Evolutionary conservation across 495 filamentous ascomycete genomes (phyloP).

Genomic region (Recurvomyces mirabilis): DNA sequence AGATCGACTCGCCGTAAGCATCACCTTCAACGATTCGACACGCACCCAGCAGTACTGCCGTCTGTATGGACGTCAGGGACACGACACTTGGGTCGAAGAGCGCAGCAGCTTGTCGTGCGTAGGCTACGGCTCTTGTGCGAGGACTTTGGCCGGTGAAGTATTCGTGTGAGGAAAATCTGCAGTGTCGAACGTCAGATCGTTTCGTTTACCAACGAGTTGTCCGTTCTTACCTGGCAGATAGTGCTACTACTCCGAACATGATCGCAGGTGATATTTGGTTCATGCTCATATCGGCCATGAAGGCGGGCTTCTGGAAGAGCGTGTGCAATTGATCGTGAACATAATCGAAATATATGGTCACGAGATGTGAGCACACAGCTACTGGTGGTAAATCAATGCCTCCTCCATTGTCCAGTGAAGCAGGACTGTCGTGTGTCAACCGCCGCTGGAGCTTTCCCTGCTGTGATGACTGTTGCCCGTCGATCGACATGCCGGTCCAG

Average conservation of each 20-base stretch:
- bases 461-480: no score
- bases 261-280: neutral
- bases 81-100: neutral
- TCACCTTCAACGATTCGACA: neutral
- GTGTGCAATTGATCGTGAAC: slow-evolving; percentile 1
- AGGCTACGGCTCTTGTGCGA: neutral
- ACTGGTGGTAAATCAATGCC: neutral
- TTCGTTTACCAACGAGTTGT: neutral
- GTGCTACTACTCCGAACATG: neutral
- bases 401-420: no score
- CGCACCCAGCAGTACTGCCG: neutral
- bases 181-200: neutral
- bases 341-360: slow-evolving; percentile 1
- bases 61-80: neutral
- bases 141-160: neutral
- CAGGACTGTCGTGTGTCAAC: no score
- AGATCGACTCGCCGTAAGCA: neutral
- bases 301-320: neutral
- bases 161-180: slow-evolving; percentile 1
- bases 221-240: neutral
- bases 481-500: no score
- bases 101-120: neutral
- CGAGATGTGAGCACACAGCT: neutral
- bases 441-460: no score
- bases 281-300: neutral